Conservation (phyloP, 2,329 filamentous ascomycete species). For the Knufia fluminis region DNA sequence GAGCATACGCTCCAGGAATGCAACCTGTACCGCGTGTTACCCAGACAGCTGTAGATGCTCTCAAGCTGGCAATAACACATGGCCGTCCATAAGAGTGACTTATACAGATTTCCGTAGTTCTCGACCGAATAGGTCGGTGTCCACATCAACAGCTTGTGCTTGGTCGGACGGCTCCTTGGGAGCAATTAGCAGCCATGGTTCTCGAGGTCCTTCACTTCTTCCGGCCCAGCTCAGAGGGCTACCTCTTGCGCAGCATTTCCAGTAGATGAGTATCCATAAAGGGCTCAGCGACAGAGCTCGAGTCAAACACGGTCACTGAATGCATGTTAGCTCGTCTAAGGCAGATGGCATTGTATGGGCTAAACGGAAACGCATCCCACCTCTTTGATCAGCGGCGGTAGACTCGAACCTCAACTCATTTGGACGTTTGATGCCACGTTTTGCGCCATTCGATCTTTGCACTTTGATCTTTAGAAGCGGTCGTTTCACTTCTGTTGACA, state of each 20-base stretch:
- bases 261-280: slow-evolving; percentile 31
- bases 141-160: too few relatives aligned
- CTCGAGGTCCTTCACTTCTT: slow-evolving; percentile 15
- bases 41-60: too few relatives aligned
- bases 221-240: slow-evolving; percentile 21
- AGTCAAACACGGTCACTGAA: slow-evolving; percentile 28
- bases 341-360: not conserved
- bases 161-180: too few relatives aligned
- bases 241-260: slow-evolving; percentile 26
- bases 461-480: slow-evolving; percentile 1
- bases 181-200: too few relatives aligned
- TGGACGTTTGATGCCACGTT: not conserved
- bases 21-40: too few relatives aligned
- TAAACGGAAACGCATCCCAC: slow-evolving; percentile 11
- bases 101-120: too few relatives aligned
- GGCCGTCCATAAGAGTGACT: too few relatives aligned
- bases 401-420: slow-evolving; percentile 8
- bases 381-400: slow-evolving; percentile 14
- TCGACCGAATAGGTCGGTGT: too few relatives aligned
- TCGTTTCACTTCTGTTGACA: not conserved
- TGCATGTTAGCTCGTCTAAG: not conserved
- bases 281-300: slow-evolving; percentile 28
- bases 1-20: too few relatives aligned
- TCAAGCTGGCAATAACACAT: too few relatives aligned
- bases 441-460: not conserved